These are phyloP conservation scores for Aureobasidium musti DNA, from an alignment of 2,329 filamentous ascomycete genomes.

Conservation along the genomic window DNA sequence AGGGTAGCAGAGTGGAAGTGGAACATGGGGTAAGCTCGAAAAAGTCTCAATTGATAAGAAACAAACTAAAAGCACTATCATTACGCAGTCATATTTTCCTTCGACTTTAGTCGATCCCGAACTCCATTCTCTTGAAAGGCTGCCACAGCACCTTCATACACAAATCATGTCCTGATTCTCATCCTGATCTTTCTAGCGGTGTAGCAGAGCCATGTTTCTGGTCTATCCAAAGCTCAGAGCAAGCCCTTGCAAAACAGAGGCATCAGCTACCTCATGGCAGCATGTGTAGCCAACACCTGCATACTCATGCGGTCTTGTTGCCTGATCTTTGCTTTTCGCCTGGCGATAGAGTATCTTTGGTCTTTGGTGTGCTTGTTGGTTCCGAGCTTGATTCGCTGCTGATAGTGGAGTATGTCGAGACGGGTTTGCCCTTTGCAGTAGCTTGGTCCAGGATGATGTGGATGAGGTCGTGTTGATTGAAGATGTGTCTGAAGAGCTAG, in stretches of 20 bases:
- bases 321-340: conserved; percentile 23
- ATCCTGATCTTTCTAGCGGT: background rate
- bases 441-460: conserved; percentile 3
- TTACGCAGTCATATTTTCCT: background rate
- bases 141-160: background rate
- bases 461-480: conserved; percentile 25
- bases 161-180: background rate
- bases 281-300: conserved; percentile 2
- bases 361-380: background rate
- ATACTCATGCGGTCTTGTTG: conserved; percentile 14
- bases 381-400: background rate
- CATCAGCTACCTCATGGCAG: conserved; percentile 4
- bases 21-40: background rate
- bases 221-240: background rate
- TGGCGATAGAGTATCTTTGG: background rate
- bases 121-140: background rate
- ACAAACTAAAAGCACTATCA: background rate
- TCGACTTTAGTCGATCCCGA: background rate
- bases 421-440: background rate
- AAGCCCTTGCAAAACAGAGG: background rate
- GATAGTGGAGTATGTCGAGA: background rate
- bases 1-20: no score
- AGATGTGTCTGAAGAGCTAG: conserved; percentile 4
- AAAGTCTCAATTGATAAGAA: background rate
- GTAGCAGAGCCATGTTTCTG: background rate